Conservation (phyloP, 768 basidiomycete genomes). For the Termitomyces bulborhizus region DNA sequence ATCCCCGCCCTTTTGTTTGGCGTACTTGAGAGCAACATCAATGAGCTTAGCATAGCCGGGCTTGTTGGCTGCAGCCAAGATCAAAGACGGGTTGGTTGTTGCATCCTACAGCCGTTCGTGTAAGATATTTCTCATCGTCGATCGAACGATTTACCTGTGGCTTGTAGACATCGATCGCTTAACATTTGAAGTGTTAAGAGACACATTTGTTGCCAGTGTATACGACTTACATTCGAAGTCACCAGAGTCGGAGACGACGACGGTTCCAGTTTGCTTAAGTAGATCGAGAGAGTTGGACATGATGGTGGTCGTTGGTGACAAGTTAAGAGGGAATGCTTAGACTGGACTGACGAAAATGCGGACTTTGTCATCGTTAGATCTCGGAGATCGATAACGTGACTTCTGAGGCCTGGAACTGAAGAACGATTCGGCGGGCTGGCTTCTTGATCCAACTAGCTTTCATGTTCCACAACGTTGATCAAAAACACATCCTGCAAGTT, state of each 20-base stretch:
- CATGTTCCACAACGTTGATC: neutral
- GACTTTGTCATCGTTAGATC: conserved; percentile 8
- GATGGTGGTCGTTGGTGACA: conserved; percentile 28
- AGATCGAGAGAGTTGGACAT: conserved; percentile 79
- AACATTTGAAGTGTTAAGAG: conserved; percentile 13
- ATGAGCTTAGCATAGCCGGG: conserved; percentile 79
- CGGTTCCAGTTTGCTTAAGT: conserved; percentile 89
- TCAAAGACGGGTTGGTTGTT: conserved; percentile 95
- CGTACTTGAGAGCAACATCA: conserved; percentile 66
- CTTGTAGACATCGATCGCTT: conserved; percentile 95
- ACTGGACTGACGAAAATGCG: conserved; percentile 2
- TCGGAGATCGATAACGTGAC: conserved; percentile 13
- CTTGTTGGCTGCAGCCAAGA: conserved; percentile 91
- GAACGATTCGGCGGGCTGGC: neutral
- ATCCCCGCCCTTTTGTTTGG: conserved; percentile 75
- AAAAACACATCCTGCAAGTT: neutral
- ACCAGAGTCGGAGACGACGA: conserved; percentile 96
- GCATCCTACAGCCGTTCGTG: conserved; percentile 61
- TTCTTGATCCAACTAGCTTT: neutral
- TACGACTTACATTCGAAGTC: conserved; percentile 73
- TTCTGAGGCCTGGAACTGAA: no score
- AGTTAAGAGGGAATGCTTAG: neutral
- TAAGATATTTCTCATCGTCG: neutral
- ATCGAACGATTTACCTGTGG: conserved; percentile 54
- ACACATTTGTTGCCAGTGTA: conserved; percentile 9